Evolutionary conservation across 2,329 filamentous ascomycete species (phyloP).

Genomic region (Furcasterigmium sp.): DNA sequence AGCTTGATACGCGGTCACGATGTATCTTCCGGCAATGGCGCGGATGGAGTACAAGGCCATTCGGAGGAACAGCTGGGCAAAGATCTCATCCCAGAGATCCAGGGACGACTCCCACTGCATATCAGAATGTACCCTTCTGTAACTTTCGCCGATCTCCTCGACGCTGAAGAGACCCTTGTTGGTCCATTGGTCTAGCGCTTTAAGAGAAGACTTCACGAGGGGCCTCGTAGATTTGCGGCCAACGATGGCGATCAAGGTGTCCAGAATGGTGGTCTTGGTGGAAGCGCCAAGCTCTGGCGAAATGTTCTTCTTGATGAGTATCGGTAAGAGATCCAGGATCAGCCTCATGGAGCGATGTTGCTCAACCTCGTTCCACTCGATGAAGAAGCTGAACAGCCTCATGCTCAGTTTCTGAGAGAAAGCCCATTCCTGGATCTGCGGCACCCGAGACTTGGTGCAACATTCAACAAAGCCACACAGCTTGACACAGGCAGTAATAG

Average conservation of each 20-base stretch:
- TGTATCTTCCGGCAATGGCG: constrained; percentile 54
- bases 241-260: constrained; percentile 53
- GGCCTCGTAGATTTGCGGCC: constrained; percentile 55
- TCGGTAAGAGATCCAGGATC: constrained; percentile 52
- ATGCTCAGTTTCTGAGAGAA: constrained; percentile 43
- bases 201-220: constrained; percentile 65
- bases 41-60: constrained; percentile 53
- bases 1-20: constrained; percentile 50
- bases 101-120: constrained; percentile 16
- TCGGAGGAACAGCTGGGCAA: constrained; percentile 46
- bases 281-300: constrained; percentile 25
- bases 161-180: constrained; percentile 51
- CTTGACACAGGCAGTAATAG: constrained; percentile 53
- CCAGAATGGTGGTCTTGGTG: constrained; percentile 41
- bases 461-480: constrained; percentile 59
- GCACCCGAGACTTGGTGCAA: constrained; percentile 43
- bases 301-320: constrained; percentile 46
- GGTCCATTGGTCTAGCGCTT: constrained; percentile 61
- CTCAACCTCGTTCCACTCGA: constrained; percentile 64
- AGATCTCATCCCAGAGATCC: constrained; percentile 43
- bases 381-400: constrained; percentile 55
- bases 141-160: constrained; percentile 37
- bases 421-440: constrained; percentile 39
- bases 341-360: constrained; percentile 59
- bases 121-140: constrained; percentile 24